These are phyloP conservation scores for Pichia sp. DNA, from an alignment of 1,139 yeast genomes.

Conservation along the genomic window DNA sequence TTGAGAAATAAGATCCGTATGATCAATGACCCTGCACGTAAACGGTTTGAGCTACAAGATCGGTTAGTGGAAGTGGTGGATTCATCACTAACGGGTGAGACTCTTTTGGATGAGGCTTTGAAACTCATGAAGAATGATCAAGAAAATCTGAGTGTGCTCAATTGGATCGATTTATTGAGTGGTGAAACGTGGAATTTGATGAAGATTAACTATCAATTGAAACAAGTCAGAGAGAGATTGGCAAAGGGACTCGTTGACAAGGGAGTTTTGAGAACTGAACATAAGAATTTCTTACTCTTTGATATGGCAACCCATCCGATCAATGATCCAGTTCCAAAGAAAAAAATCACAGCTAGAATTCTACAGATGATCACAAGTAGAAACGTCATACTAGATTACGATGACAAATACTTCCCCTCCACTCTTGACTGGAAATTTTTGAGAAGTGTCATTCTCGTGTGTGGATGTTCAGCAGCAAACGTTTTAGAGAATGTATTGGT, in stretches of 20 bases:
- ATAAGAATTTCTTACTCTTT: slow-evolving; percentile 86
- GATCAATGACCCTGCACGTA: slow-evolving; percentile 90
- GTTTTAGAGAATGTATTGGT: slow-evolving; percentile 87
- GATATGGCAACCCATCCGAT: slow-evolving; percentile 99
- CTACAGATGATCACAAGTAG: slow-evolving; percentile 64
- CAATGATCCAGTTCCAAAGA: slow-evolving; percentile 74
- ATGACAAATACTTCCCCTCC: slow-evolving; percentile 53
- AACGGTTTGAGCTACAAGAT: slow-evolving; percentile 82
- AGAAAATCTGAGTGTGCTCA: slow-evolving; percentile 69
- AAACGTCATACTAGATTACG: slow-evolving; percentile 47
- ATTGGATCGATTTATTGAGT: slow-evolving; percentile 90
- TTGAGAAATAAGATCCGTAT: slow-evolving; percentile 83
- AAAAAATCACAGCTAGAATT: slow-evolving; percentile 69
- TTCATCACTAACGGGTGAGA: slow-evolving; percentile 88
- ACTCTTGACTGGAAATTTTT: slow-evolving; percentile 63
- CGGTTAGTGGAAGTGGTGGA: slow-evolving; percentile 84
- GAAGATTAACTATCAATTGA: slow-evolving; percentile 90
- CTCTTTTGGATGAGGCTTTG: slow-evolving; percentile 85
- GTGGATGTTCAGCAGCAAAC: slow-evolving; percentile 92
- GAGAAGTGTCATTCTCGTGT: slow-evolving; percentile 74
- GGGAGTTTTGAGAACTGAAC: slow-evolving; percentile 93
- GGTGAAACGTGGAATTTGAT: slow-evolving; percentile 98
- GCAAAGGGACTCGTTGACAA: slow-evolving; percentile 97
- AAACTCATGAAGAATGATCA: slow-evolving; percentile 85
- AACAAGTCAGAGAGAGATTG: slow-evolving; percentile 93